These are phyloP conservation scores for Metschnikowia baotianmanensis DNA, from an alignment of 805 yeast genomes.

Conservation along the genomic window DNA sequence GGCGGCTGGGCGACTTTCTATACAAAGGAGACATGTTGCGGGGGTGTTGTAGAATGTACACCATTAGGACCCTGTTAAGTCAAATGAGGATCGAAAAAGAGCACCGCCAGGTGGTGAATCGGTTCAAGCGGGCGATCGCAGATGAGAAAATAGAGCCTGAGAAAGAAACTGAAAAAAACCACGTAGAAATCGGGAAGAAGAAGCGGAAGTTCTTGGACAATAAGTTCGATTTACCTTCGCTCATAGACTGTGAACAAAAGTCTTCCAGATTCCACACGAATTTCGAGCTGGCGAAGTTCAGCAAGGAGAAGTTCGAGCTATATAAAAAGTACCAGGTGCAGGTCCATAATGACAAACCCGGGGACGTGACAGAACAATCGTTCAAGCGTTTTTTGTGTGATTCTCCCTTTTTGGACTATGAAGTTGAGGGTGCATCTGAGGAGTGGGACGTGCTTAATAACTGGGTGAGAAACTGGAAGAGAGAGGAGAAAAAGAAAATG, in stretches of 20 bases:
- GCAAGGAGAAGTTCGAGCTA: slow-evolving; percentile 59
- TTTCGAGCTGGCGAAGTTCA: slow-evolving; percentile 51
- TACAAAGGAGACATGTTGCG: slow-evolving; percentile 65
- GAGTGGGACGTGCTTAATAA: slow-evolving; percentile 42
- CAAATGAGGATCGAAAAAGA: slow-evolving; percentile 57
- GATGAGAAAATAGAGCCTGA: slow-evolving; percentile 12
- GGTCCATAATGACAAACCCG: slow-evolving; percentile 63
- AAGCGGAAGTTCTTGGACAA: not conserved
- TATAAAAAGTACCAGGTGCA: slow-evolving; percentile 66
- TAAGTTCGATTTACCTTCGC: slow-evolving; percentile 27
- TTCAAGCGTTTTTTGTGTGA: slow-evolving; percentile 70
- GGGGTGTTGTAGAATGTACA: slow-evolving; percentile 76
- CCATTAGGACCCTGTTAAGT: slow-evolving; percentile 61
- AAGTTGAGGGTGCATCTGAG: slow-evolving; percentile 21
- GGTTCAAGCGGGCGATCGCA: slow-evolving; percentile 47
- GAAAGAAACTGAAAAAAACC: not conserved
- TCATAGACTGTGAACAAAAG: slow-evolving; percentile 40
- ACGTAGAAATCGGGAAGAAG: slow-evolving; percentile 2
- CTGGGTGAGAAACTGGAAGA: slow-evolving; percentile 35
- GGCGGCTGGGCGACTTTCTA: slow-evolving; percentile 72
- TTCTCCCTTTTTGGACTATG: slow-evolving; percentile 50
- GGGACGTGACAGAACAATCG: slow-evolving; percentile 42
- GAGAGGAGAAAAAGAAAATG: slow-evolving; percentile 38
- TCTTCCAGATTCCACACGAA: slow-evolving; percentile 38
- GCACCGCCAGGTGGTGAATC: slow-evolving; percentile 60